Percentiles rank a stretch among this genome's conserved stretches.
Evolutionary conservation across 2,329 filamentous ascomycete species (phyloP).

Genomic region (Ceratocystiopsis minuta): DNA sequence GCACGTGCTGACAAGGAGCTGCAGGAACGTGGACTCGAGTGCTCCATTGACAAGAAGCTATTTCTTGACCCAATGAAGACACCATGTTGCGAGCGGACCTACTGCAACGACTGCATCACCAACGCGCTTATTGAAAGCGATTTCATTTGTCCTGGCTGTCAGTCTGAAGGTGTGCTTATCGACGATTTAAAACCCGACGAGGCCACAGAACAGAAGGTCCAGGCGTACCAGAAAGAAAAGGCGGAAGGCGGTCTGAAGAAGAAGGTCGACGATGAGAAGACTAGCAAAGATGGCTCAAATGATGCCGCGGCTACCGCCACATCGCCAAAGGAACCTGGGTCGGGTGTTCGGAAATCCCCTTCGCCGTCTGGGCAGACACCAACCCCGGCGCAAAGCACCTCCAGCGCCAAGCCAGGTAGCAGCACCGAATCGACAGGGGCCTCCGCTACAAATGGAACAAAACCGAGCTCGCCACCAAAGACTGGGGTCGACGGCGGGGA

Average conservation of each 20-base stretch:
- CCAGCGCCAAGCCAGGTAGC: too few species aligned
- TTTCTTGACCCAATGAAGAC: constrained; percentile 99
- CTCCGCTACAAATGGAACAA: background rate
- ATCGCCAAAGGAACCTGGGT: too few species aligned
- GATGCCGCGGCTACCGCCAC: constrained; percentile 12
- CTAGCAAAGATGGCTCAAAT: constrained; percentile 7
- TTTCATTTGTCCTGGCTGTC: constrained; percentile 85
- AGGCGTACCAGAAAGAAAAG: constrained; percentile 48
- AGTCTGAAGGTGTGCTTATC: constrained; percentile 77
- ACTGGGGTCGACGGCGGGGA: constrained; percentile 12
- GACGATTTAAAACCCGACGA: constrained; percentile 78
- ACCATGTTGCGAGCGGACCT: constrained; percentile 93
- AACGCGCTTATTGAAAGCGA: constrained; percentile 97
- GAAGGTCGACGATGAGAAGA: constrained; percentile 2
- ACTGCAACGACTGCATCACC: constrained; percentile 99
- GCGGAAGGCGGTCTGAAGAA: constrained; percentile 21
- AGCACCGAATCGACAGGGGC: too few species aligned
- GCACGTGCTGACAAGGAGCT: constrained; percentile 69
- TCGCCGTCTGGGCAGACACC: background rate
- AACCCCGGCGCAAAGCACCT: too few species aligned
- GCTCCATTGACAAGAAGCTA: constrained; percentile 91
- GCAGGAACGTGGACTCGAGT: constrained; percentile 75
- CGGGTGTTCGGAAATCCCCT: background rate
- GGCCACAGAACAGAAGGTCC: constrained; percentile 60
- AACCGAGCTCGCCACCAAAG: background rate